Evolutionary conservation across 306 rosid species (phyloP).

Genomic region (apple (Malus domestica)): DNA sequence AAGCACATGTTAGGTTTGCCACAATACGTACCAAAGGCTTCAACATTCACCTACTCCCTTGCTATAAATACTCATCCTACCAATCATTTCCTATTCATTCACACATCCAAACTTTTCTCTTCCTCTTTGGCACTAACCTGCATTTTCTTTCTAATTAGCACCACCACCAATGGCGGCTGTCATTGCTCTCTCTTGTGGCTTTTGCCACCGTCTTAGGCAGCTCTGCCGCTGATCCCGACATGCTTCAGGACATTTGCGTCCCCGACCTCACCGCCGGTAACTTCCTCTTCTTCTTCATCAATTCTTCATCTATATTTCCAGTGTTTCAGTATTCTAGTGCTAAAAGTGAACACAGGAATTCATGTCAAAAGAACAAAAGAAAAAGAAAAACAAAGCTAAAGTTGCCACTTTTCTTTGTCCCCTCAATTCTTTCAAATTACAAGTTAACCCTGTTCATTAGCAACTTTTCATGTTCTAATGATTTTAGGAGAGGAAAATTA

Average conservation of each 20-base stretch:
- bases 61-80: not conserved
- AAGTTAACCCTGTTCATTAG: not conserved
- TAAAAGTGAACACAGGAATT: not conserved
- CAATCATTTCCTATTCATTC: not conserved
- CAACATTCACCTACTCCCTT: not conserved
- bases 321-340: not conserved
- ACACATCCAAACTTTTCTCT: not conserved
- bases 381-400: no score
- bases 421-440: no score
- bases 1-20: no score
- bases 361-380: not conserved
- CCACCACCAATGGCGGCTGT: constrained; percentile 24
- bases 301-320: not conserved
- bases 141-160: not conserved
- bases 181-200: constrained; percentile 17
- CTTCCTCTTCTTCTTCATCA: not conserved
- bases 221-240: constrained; percentile 63
- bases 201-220: constrained; percentile 32
- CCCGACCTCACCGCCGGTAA: constrained; percentile 64
- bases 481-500: not conserved
- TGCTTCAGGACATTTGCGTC: no score
- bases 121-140: not conserved
- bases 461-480: not conserved
- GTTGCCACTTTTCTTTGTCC: not conserved
- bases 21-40: not conserved